A percentile compares a stretch with the other conserved stretches of the same genome.
Evolutionary conservation across 345 rosid genomes (phyloP).

Genomic region (Populus euphratica): DNA sequence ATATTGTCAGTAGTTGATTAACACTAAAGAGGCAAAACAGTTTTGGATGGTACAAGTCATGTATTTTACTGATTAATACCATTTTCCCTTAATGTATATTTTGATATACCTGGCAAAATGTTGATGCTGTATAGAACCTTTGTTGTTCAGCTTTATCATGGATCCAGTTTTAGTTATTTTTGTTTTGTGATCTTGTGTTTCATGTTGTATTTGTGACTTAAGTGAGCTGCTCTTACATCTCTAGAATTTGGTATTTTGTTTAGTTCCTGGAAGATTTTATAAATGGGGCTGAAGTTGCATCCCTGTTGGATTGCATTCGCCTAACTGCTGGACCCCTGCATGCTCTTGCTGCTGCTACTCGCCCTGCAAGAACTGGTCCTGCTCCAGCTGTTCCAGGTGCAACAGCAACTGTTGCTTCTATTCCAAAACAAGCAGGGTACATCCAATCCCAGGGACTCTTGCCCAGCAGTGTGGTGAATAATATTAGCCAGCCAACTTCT

Average conservation of each 20-base stretch:
- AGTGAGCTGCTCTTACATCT: constrained; percentile 5
- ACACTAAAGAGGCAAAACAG: background rate
- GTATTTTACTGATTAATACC: background rate
- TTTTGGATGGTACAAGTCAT: background rate
- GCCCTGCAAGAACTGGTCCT: constrained; percentile 93
- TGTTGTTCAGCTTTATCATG: background rate
- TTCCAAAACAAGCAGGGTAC: constrained; percentile 63
- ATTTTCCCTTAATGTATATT: background rate
- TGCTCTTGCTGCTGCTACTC: constrained; percentile 95
- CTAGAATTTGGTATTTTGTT: constrained; percentile 12
- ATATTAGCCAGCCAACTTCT: constrained; percentile 49
- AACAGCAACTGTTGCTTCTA: constrained; percentile 43
- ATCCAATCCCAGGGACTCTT: constrained; percentile 54
- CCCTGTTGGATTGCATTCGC: constrained; percentile 95
- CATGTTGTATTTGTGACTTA: background rate
- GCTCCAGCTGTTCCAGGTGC: constrained; percentile 56
- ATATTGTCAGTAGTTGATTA: background rate
- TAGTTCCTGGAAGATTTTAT: constrained; percentile 92
- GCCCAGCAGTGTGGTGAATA: constrained; percentile 41
- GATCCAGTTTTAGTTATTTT: background rate
- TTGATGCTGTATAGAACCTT: background rate
- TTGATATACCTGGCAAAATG: background rate
- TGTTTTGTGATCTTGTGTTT: background rate
- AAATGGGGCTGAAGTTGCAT: constrained; percentile 92
- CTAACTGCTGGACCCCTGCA: constrained; percentile 94